phyloP scores from a whole-genome alignment of 371 early-diverging fungal species.

The Mortierella sp. region DNA sequence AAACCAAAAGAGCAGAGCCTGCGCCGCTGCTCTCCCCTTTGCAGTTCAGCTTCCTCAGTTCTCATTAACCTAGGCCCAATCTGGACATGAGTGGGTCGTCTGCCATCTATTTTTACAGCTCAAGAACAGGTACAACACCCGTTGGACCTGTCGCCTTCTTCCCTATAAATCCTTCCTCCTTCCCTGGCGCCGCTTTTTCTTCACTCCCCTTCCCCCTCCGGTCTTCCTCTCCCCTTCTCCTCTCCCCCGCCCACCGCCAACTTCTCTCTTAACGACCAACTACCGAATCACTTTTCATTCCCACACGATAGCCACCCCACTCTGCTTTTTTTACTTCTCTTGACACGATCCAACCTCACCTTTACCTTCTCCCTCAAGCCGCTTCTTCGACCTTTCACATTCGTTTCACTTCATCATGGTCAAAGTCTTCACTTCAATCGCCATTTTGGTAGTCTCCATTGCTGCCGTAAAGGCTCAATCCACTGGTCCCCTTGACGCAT shows the following conservation, averaged over 20 bases:
- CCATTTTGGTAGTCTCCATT: constrained; percentile 20
- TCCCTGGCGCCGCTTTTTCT: not conserved
- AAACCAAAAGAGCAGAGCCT: too few species aligned
- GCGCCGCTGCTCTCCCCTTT: too few species aligned
- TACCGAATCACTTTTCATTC: not conserved
- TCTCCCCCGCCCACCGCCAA: not conserved
- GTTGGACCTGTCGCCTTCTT: not conserved
- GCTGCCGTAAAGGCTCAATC: constrained; percentile 24
- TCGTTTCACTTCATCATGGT: constrained; percentile 14
- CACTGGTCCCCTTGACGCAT: constrained; percentile 2
- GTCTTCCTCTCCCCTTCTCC: not conserved
- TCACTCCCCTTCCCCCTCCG: not conserved
- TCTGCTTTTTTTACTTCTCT: not conserved
- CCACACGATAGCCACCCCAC: not conserved
- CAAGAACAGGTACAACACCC: too few species aligned
- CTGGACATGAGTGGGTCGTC: too few species aligned
- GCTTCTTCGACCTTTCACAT: not conserved
- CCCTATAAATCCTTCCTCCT: not conserved
- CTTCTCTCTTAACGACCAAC: constrained; percentile 1
- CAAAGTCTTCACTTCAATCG: constrained; percentile 25
- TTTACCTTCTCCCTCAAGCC: not conserved
- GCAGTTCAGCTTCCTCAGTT: too few species aligned
- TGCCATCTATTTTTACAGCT: too few species aligned
- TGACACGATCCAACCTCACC: not conserved
- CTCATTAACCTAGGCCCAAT: too few species aligned